phyloP scores from a whole-genome alignment of 768 basidiomycete genomes.

The Leccinum disarticulatum region DNA sequence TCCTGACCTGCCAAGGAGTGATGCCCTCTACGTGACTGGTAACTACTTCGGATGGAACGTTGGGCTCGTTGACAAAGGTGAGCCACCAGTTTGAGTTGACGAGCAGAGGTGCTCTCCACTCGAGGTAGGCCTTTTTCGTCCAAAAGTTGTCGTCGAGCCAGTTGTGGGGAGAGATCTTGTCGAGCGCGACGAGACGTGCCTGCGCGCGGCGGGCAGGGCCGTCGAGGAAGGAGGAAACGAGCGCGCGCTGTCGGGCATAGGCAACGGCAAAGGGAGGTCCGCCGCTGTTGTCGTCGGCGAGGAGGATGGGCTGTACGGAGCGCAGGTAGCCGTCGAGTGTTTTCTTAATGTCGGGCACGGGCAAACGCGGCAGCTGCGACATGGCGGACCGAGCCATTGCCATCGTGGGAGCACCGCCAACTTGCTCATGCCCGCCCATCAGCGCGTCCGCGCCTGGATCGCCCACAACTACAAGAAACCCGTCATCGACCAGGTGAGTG shows the following conservation, averaged over 20 bases:
- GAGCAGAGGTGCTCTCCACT: conserved; percentile 81
- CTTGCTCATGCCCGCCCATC: conserved; percentile 22
- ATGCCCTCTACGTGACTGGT: conserved; percentile 36
- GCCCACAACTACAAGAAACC: conserved; percentile 57
- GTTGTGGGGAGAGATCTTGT: conserved; percentile 79
- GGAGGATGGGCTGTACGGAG: conserved; percentile 75
- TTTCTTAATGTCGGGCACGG: conserved; percentile 74
- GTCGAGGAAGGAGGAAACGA: conserved; percentile 19
- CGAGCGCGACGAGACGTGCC: conserved; percentile 56
- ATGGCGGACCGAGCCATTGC: conserved; percentile 21
- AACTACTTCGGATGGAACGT: conserved; percentile 46
- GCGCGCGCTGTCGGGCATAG: conserved; percentile 18
- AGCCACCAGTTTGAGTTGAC: conserved; percentile 98
- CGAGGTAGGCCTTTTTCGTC: conserved; percentile 83
- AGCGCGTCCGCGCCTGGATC: conserved; percentile 52
- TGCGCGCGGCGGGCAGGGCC: conserved; percentile 20
- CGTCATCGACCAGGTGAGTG: conserved; percentile 57
- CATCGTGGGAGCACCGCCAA: neutral
- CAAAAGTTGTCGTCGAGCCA: conserved; percentile 96
- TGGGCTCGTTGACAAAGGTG: conserved; percentile 72
- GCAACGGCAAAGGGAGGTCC: conserved; percentile 43
- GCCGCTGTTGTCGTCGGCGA: conserved; percentile 66
- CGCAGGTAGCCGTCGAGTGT: conserved; percentile 77
- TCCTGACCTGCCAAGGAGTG: conserved; percentile 81
- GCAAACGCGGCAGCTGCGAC: conserved; percentile 62